phyloP scores from a whole-genome alignment of 768 basidiomycete species.

The Pholiota conissans region DNA sequence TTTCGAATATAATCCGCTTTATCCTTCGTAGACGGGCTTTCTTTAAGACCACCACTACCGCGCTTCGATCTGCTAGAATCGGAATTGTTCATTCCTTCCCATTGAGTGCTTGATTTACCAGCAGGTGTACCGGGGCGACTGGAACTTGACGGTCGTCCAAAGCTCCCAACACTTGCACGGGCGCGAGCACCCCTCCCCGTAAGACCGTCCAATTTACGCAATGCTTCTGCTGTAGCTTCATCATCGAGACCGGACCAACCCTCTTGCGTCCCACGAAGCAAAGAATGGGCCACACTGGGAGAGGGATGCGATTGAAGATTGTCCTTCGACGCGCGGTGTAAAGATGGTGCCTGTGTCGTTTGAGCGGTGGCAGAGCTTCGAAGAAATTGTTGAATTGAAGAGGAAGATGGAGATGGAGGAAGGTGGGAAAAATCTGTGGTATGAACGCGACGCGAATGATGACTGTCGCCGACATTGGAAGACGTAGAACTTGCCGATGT shows the following conservation, averaged over 20 bases:
- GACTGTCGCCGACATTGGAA: conserved; percentile 53
- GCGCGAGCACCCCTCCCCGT: conserved; percentile 74
- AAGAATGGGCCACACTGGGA: conserved; percentile 78
- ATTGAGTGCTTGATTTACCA: conserved; percentile 62
- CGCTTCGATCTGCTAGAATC: conserved; percentile 41
- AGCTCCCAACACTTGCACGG: conserved; percentile 74
- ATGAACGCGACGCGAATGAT: conserved; percentile 58
- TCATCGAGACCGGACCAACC: conserved; percentile 90
- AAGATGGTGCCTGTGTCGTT: conserved; percentile 37
- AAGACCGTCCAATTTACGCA: conserved; percentile 91
- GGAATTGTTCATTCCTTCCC: conserved; percentile 65
- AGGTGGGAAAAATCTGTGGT: conserved; percentile 85
- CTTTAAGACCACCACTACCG: conserved; percentile 38
- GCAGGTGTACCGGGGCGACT: conserved; percentile 79
- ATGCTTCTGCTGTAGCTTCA: conserved; percentile 84
- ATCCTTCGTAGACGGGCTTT: conserved; percentile 45
- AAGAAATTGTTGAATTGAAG: conserved; percentile 83
- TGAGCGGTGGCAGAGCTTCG: conserved; percentile 50
- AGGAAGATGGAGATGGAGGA: conserved; percentile 89
- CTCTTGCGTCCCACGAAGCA: conserved; percentile 85
- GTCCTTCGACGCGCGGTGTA: conserved; percentile 44
- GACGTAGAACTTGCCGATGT: conserved; percentile 68
- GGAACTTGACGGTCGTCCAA: conserved; percentile 61
- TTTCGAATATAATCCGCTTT: conserved; percentile 41
- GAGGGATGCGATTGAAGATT: conserved; percentile 41